These are phyloP conservation scores for Hypocreales sp. DNA, from an alignment of 2,329 filamentous ascomycete species.

Conservation along the genomic window DNA sequence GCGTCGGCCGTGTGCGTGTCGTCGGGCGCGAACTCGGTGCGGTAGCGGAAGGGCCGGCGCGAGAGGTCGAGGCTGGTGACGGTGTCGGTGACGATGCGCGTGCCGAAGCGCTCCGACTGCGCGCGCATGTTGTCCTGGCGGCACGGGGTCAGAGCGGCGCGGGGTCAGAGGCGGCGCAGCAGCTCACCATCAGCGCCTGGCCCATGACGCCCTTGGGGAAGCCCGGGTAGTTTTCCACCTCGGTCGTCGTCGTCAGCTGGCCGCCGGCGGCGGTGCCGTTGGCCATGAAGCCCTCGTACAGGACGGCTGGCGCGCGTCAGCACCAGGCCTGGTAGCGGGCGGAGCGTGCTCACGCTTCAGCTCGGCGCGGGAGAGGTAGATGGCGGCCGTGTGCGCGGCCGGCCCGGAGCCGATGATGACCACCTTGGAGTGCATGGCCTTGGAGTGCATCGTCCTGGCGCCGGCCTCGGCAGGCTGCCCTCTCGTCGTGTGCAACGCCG, in stretches of 20 bases:
- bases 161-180: background rate
- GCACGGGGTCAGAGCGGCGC: too few species aligned
- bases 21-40: conserved; percentile 75
- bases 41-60: conserved; percentile 76
- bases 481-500: conserved; percentile 39
- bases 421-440: conserved; percentile 45
- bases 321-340: too few species aligned
- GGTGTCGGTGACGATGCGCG: conserved; percentile 84
- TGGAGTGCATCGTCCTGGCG: conserved; percentile 68
- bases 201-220: conserved; percentile 86
- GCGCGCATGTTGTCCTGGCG: conserved; percentile 69
- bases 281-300: conserved; percentile 97
- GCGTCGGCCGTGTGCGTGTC: conserved; percentile 79
- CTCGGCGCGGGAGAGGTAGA: conserved; percentile 91
- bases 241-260: conserved; percentile 94
- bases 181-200: conserved; percentile 61
- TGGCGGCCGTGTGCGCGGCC: conserved; percentile 89
- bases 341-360: conserved; percentile 51
- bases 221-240: conserved; percentile 95
- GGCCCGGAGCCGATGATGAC: conserved; percentile 82
- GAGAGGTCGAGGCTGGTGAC: conserved; percentile 79
- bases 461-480: conserved; percentile 15
- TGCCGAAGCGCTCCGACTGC: conserved; percentile 86
- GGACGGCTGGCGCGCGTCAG: conserved; percentile 39
- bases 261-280: conserved; percentile 93